phyloP scores from a whole-genome alignment of 495 filamentous ascomycete species.

The Peziza echinospora region DNA sequence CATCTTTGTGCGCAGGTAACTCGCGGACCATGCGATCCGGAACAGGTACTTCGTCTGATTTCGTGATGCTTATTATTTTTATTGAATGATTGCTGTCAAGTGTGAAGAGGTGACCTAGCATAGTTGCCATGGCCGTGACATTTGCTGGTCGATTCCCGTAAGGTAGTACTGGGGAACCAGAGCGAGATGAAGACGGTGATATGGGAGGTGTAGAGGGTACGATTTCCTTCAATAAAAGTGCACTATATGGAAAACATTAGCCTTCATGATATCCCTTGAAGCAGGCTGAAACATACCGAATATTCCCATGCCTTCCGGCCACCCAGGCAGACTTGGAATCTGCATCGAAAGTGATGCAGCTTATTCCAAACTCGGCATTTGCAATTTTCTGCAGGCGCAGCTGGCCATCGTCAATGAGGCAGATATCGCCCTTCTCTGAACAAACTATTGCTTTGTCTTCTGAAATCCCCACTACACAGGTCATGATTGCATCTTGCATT shows the following conservation, averaged over 20 bases:
- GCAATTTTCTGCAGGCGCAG: constrained; percentile 41
- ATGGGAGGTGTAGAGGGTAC: constrained; percentile 19
- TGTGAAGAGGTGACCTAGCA: constrained; percentile 46
- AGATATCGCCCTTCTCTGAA: constrained; percentile 51
- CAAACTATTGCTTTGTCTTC: constrained; percentile 47
- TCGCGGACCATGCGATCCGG: constrained; percentile 18
- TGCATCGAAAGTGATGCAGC: constrained; percentile 37
- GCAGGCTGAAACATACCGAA: constrained; percentile 10
- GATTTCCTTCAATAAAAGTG: constrained; percentile 19
- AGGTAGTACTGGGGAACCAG: constrained; percentile 17
- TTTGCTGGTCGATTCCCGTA: constrained; percentile 14
- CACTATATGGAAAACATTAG: constrained; percentile 8
- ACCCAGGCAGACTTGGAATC: constrained; percentile 31
- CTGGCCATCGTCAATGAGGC: constrained; percentile 56
- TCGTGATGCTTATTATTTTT: constrained; percentile 32
- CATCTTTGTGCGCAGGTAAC: constrained; percentile 53
- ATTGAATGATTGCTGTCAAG: constrained; percentile 55
- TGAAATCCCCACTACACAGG: constrained; percentile 50
- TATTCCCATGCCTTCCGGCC: constrained; percentile 25
- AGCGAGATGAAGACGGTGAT: constrained; percentile 19
- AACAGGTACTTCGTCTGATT: constrained; percentile 18
- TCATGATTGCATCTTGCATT: constrained; percentile 66
- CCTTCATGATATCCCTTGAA: background rate
- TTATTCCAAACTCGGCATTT: constrained; percentile 39
- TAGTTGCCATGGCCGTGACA: constrained; percentile 45